Evolutionary conservation across 192 early-diverging fungal species (phyloP).

Genomic region (Coemansia sp.): DNA sequence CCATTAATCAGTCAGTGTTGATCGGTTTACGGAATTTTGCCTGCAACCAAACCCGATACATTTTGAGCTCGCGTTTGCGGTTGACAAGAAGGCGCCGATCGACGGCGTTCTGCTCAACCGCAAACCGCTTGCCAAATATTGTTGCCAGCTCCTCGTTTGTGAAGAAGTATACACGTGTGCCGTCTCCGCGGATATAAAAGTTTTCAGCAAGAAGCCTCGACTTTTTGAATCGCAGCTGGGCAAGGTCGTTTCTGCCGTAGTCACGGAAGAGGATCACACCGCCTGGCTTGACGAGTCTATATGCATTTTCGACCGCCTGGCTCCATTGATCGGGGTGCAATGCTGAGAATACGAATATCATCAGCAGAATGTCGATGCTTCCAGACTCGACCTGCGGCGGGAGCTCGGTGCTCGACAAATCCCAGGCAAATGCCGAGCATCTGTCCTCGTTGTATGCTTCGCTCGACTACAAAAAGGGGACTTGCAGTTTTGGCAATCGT

Average conservation of each 20-base stretch:
- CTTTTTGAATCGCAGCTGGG: conserved; percentile 79
- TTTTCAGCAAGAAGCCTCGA: conserved; percentile 69
- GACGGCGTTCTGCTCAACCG: conserved; percentile 84
- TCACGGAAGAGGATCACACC: conserved; percentile 77
- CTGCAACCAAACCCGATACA: conserved; percentile 98
- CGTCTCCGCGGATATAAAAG: conserved; percentile 82
- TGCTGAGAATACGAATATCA: conserved; percentile 82
- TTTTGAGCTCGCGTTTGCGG: conserved; percentile 85
- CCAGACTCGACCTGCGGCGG: conserved; percentile 61
- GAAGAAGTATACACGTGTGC: conserved; percentile 79
- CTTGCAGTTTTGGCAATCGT: neutral
- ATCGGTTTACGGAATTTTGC: conserved; percentile 88
- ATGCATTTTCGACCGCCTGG: conserved; percentile 65
- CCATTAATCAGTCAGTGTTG: conserved; percentile 18
- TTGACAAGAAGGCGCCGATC: conserved; percentile 94
- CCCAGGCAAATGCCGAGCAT: conserved; percentile 75
- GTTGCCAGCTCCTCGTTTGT: conserved; percentile 56
- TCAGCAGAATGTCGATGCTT: conserved; percentile 71
- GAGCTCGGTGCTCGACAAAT: conserved; percentile 61
- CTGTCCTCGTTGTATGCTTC: conserved; percentile 58
- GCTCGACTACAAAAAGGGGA: conserved; percentile 43
- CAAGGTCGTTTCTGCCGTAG: conserved; percentile 80
- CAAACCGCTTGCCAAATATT: conserved; percentile 60
- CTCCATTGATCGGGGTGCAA: conserved; percentile 70
- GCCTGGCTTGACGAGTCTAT: conserved; percentile 69